phyloP scores from a whole-genome alignment of 176 grass and related monocot species.

The Alopecurus myosuroides region DNA sequence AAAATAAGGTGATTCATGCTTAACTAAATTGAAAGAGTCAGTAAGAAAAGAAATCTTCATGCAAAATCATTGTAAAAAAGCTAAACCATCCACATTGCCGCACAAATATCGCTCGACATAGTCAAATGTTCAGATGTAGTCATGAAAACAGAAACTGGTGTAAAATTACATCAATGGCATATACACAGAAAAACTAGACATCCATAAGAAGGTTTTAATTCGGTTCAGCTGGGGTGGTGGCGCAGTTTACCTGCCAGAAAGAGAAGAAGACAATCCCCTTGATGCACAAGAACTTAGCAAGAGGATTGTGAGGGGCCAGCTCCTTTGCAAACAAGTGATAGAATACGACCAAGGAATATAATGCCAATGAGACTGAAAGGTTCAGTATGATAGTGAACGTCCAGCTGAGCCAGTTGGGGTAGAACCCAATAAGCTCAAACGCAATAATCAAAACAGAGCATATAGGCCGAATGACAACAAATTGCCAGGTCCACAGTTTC shows the following conservation, averaged over 20 bases:
- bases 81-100: background rate
- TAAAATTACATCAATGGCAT: background rate
- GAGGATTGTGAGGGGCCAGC: conserved; percentile 92
- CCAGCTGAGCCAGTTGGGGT: conserved; percentile 83
- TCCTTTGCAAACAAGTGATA: conserved; percentile 98
- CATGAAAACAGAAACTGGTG: background rate
- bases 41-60: background rate
- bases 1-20: too few relatives aligned
- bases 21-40: background rate
- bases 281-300: conserved; percentile 88
- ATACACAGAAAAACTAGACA: background rate
- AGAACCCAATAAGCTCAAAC: conserved; percentile 84
- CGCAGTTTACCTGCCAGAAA: conserved; percentile 83
- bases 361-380: conserved; percentile 85
- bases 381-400: conserved; percentile 88
- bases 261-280: conserved; percentile 97
- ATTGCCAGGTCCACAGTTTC: conserved; percentile 99
- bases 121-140: background rate
- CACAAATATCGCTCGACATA: background rate
- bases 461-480: conserved; percentile 84
- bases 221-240: background rate
- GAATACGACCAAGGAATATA: conserved; percentile 87
- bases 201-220: background rate
- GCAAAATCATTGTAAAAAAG: background rate
- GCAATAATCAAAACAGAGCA: conserved; percentile 80